Percentiles rank a stretch among this genome's conserved stretches.
Evolutionary conservation across 352 stramenopile genomes (phyloP).

Genomic region (Discostella stelligera): DNA sequence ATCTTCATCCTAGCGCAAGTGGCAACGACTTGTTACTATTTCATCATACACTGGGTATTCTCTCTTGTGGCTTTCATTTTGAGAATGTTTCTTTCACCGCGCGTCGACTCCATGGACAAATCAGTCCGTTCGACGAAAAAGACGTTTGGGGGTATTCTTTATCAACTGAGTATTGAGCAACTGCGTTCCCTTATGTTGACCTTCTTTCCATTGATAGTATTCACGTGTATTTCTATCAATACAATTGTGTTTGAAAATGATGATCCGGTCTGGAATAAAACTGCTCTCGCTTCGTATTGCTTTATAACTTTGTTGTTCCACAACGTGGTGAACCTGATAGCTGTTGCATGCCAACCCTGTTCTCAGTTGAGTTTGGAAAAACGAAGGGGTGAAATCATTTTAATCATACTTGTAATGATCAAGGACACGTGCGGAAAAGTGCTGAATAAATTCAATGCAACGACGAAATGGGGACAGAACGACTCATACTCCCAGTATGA

Average conservation of each 20-base stretch:
- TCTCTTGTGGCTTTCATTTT: conserved; percentile 10
- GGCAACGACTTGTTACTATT: conserved; percentile 25
- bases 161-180: conserved; percentile 7
- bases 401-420: conserved; percentile 31
- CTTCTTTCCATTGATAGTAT: conserved; percentile 13
- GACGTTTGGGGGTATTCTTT: conserved; percentile 11
- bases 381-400: conserved; percentile 12
- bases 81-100: background rate
- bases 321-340: conserved; percentile 9
- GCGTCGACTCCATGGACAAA: background rate
- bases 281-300: conserved; percentile 9
- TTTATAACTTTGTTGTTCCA: conserved; percentile 26
- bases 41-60: conserved; percentile 24
- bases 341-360: conserved; percentile 5
- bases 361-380: conserved; percentile 7
- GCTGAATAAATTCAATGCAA: conserved; percentile 29
- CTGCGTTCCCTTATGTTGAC: background rate
- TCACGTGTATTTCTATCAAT: conserved; percentile 6
- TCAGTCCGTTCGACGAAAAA: background rate
- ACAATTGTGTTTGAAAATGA: conserved; percentile 10
- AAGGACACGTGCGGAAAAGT: conserved; percentile 35
- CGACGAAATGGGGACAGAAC: conserved; percentile 19
- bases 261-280: conserved; percentile 14
- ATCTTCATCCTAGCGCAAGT: conserved; percentile 35
- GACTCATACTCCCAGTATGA: conserved; percentile 20